These are phyloP conservation scores for Mixia osmundae DNA, from an alignment of 1,284 basidiomycete genomes.

Conservation along the genomic window DNA sequence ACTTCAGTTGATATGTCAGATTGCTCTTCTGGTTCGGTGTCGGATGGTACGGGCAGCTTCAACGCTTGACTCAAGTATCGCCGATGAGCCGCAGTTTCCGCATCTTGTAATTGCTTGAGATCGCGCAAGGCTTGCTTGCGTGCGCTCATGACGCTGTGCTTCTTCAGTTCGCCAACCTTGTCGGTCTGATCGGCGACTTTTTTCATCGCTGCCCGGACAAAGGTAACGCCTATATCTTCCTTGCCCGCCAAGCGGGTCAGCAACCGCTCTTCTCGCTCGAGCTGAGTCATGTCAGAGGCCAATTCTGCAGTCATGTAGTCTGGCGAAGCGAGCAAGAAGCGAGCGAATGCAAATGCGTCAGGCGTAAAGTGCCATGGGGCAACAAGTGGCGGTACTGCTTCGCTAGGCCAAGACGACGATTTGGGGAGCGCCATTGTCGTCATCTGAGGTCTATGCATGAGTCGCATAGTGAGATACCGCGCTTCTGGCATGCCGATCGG, in stretches of 20 bases:
- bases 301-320: slow-evolving; percentile 52
- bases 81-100: too few relatives aligned
- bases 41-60: background rate
- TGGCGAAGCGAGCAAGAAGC: slow-evolving; percentile 90
- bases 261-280: slow-evolving; percentile 26
- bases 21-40: slow-evolving; percentile 3
- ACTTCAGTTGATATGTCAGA: too few relatives aligned
- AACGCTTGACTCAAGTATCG: too few relatives aligned
- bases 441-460: slow-evolving; percentile 79
- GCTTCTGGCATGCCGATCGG: slow-evolving; percentile 2
- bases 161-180: slow-evolving; percentile 49
- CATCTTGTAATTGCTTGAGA: slow-evolving; percentile 27
- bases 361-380: slow-evolving; percentile 91
- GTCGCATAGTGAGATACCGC: slow-evolving; percentile 53
- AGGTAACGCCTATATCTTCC: slow-evolving; percentile 46
- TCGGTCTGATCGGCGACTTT: slow-evolving; percentile 53
- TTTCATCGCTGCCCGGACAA: slow-evolving; percentile 51
- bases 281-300: slow-evolving; percentile 31
- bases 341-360: slow-evolving; percentile 66
- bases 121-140: slow-evolving; percentile 35
- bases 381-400: slow-evolving; percentile 64
- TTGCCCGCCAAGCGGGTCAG: slow-evolving; percentile 35
- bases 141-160: slow-evolving; percentile 23
- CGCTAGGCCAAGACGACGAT: slow-evolving; percentile 77
- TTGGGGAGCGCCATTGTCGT: slow-evolving; percentile 87